Evolutionary conservation across 345 rosid species (phyloP), one percentile per base, ranked within the genome.

Genomic region (Populus pruinosa): DNA sequence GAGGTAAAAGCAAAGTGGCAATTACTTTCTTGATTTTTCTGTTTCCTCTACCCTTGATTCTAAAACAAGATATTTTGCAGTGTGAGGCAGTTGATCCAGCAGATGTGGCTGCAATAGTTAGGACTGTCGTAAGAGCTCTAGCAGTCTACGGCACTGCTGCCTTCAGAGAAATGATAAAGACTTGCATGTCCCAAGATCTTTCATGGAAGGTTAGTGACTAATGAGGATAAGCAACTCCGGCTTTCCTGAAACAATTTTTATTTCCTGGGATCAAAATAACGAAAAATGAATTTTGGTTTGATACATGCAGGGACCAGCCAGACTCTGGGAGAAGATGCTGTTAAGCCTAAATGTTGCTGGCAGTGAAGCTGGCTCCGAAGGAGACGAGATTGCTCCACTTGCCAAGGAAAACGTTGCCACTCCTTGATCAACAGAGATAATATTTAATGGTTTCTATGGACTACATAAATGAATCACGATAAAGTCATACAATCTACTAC

Each of bases 101-200:
- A 47, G 99, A 96, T 85, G 93, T 96, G 61, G 77, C 70, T 38
- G 90, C 95, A 67, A 79, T 91, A 64, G 88, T 92, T 62, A 87
- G 8, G 55, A 81, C 84, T 23, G 96, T 90, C 29, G 77, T 67
- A 6, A 87, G 90, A 85, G 99, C 96, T 25, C 80, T 93, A 23
- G 85, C 82, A 76, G 74, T 84, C 55, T 92, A 81, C 49, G 97
- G 86, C 39, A 90, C 94, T 36, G 65, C 89, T 9, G 90, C 88
- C 72, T 69, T 91, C 71, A 81, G 78, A 78, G 97, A 96, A 85
- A 93, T 96, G 90, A 88, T 92, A 70, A 85, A 78, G 83, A 96
- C 90, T 77, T 88, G 99, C 81, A 96, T 96, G 99, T 89, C 91
- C 59, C 92, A 87, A 82, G 98, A 96, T 76, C 85, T 92, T 71